phyloP scores from a whole-genome alignment of 768 basidiomycete genomes.

The Cystobasidium tubakii region DNA sequence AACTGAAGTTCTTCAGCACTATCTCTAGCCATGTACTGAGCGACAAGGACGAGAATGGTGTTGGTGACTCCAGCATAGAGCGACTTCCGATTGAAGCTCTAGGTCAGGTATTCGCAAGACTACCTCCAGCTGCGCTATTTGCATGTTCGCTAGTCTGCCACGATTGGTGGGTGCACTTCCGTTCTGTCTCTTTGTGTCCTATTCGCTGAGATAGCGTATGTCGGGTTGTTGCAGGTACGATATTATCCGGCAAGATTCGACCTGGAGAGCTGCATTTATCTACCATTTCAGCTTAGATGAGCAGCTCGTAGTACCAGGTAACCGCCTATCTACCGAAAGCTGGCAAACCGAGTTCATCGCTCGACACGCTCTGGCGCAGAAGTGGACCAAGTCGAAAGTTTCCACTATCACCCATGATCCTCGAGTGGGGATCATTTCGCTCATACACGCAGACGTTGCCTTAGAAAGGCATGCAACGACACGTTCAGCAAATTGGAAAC shows the following conservation, averaged over 20 bases:
- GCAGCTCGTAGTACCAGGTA: conserved; percentile 5
- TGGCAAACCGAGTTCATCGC: conserved; percentile 36
- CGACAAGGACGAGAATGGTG: background rate
- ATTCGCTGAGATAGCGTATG: too few species aligned
- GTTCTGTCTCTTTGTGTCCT: too few species aligned
- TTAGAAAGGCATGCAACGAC: background rate
- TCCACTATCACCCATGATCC: conserved; percentile 20
- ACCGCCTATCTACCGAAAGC: conserved; percentile 25
- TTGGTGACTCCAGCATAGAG: conserved; percentile 2
- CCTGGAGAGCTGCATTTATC: conserved; percentile 33
- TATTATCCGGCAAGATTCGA: conserved; percentile 25
- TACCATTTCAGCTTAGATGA: conserved; percentile 21
- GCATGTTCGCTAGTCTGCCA: conserved; percentile 35
- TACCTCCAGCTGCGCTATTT: conserved; percentile 13
- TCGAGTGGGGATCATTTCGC: conserved; percentile 12
- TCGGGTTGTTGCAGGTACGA: conserved; percentile 28
- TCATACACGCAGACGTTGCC: conserved; percentile 16
- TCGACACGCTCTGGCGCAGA: conserved; percentile 24
- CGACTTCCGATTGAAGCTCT: conserved; percentile 32
- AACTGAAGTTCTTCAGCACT: background rate
- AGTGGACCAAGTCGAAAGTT: conserved; percentile 26
- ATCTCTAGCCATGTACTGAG: background rate
- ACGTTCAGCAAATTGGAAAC: background rate
- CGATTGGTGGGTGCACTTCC: conserved; percentile 23
- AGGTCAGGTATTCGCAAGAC: conserved; percentile 32